A percentile compares a stretch with the other conserved stretches of the same genome.
These are phyloP conservation scores for Pezicula neosporulosa DNA, from an alignment of 2,329 filamentous ascomycete genomes.

Conservation along the genomic window DNA sequence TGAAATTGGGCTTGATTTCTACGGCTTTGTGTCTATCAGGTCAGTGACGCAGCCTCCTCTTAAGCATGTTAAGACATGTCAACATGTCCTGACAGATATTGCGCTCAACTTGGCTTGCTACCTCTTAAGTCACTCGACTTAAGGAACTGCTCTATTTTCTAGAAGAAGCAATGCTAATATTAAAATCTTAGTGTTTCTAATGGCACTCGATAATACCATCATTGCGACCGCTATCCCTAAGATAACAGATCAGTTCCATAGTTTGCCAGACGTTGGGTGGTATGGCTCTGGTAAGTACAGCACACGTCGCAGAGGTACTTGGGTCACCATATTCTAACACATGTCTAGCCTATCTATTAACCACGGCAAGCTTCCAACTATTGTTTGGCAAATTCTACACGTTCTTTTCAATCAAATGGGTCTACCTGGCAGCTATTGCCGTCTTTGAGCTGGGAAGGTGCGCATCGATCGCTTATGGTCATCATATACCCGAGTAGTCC, in stretches of 20 bases:
- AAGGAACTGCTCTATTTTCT: too few relatives aligned
- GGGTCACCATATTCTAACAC: too few relatives aligned
- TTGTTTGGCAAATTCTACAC: conserved; percentile 30
- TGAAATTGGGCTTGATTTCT: conserved; percentile 21
- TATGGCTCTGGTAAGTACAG: conserved; percentile 29
- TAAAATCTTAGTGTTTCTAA: conserved; percentile 19
- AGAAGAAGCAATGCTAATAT: too few relatives aligned
- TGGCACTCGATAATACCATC: conserved; percentile 29
- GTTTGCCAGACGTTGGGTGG: conserved; percentile 41
- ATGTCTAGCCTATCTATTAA: conserved; percentile 30
- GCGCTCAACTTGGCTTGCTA: too few relatives aligned
- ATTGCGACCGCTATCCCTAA: conserved; percentile 35
- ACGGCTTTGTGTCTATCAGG: conserved; percentile 22
- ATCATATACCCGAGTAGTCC: too few relatives aligned
- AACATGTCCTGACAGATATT: too few relatives aligned
- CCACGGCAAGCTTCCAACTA: conserved; percentile 28
- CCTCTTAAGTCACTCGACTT: too few relatives aligned
- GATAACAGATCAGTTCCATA: conserved; percentile 35
- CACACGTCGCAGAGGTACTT: too few relatives aligned
- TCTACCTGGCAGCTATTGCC: conserved; percentile 23
- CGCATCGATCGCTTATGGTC: too few relatives aligned
- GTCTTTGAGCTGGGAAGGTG: conserved; percentile 26
- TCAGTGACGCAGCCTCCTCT: too few relatives aligned
- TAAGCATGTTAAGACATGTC: too few relatives aligned
- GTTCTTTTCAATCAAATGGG: conserved; percentile 27